Evolutionary conservation across 1,284 basidiomycete species (phyloP), one percentile per base, ranked within the genome.

Genomic region (Malassezia pachydermatis): DNA sequence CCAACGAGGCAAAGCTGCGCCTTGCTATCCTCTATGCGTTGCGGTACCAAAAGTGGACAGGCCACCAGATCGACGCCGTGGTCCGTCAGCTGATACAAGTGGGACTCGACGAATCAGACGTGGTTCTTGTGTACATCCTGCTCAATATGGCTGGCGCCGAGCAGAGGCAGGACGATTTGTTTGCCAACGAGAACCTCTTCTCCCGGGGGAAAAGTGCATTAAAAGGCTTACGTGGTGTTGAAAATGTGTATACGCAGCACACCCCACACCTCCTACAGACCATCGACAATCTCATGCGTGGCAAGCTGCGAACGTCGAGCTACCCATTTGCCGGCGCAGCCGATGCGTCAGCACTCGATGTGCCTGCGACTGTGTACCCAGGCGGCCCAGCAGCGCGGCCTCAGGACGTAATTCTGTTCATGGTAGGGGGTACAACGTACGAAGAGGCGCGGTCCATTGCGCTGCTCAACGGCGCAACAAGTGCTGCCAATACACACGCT

Each of bases 231-330:
- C 95, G 95, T 77, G 94, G 94, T 6, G 94, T 98, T 5, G 94
- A 99, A 73, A 99, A 99, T 65, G 92, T 98, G 7, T 99, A 96
- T 70, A 99, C 90, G 47, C 94, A 98, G 66, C 94, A 98, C 67
- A 84, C 83, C 13, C 94, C 94, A 8, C 89, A 94, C 72, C 76
- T 99, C 3, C 81, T 84, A 0, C 82, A 95, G 67, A 98, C 92
- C 5, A 75, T 98, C 17, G 94, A 99, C 67, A 79, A 85, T 47
- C 75, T 99, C 2, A 79, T 94, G 63, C 88, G 82, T 63, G 92
- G 89, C 11, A 78, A 86, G 39, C 72, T 98, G 55, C 82, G 80
- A 58, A 92, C 96, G 58, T 79, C 81, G 2, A 87, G 81, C 55
- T 90, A 98, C 73, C 90, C 94, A 0, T 96, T 63, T 29, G 44